These are phyloP conservation scores for Arctium lappa DNA, from an alignment of 129 eudicot species.

Conservation along the genomic window DNA sequence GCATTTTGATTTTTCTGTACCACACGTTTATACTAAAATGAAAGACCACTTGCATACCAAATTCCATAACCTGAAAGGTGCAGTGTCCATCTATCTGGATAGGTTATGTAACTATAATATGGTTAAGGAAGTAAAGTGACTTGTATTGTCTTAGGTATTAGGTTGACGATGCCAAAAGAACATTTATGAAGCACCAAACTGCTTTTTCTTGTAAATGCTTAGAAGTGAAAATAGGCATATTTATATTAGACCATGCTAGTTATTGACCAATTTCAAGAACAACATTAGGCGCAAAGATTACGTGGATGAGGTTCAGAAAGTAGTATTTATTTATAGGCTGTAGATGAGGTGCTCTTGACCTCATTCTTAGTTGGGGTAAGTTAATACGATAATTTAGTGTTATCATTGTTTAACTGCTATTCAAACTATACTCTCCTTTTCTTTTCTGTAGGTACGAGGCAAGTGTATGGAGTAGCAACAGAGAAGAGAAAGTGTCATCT, in stretches of 20 bases:
- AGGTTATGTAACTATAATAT: not conserved
- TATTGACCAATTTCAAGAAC: not conserved
- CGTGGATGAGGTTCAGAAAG: not conserved
- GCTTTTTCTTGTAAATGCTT: not conserved
- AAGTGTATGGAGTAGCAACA: slow-evolving; percentile 39
- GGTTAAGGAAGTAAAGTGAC: not conserved
- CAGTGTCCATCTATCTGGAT: slow-evolving; percentile 1
- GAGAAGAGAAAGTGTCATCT: slow-evolving; percentile 51
- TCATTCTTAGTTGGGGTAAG: not conserved
- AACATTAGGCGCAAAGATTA: not conserved
- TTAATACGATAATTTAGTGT: not conserved
- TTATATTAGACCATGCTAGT: not conserved
- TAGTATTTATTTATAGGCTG: not conserved
- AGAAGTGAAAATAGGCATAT: not conserved
- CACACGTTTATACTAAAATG: not conserved
- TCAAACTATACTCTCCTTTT: not conserved
- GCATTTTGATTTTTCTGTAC: not conserved
- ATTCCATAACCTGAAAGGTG: not conserved
- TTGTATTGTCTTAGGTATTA: not conserved
- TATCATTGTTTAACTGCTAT: not conserved
- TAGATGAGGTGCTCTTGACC: not conserved
- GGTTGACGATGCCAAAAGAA: not conserved
- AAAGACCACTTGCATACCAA: not conserved
- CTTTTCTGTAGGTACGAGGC: slow-evolving; percentile 60
- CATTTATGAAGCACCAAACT: not conserved